Base-by-base conservation (phyloP, 2,329 filamentous ascomycete genomes). In the Hymenoscyphus repandus region DNA sequence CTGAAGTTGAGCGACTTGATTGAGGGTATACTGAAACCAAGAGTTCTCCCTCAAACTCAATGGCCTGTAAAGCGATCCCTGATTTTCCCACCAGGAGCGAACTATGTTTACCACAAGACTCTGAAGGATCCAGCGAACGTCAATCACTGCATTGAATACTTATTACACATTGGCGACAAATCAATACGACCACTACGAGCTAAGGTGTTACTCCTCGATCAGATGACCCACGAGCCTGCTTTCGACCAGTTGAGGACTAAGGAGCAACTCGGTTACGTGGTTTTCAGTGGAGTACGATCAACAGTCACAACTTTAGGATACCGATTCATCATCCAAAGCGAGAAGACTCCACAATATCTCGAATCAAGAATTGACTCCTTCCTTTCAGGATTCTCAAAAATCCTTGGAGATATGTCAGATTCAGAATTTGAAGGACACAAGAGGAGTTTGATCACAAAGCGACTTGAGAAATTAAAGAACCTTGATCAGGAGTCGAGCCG, bases 161-260 rank as follows among this genome's bases (percentile, higher is more conserved):
- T 85, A 63, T 74, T 92, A 9, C 83, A 83, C 51, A 74, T 89
- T 42, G 87, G 88, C 17, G 78, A 81, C 56, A 80, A 83, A 57
- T 77, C 80, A 2, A 84, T 95, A 63, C 78, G 83, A n/a, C 65
- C 70, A 5, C 69, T 88, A 11, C 82, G 90, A 15, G 88, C 91
- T 12, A 90, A 88, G 68, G 78, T 88, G 0, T 75, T 95, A 38
- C 76, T 99, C 5, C 78, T 96, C 38, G 86, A 89, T 22, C 93
- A 97, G 69, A 87, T 99, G 72, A 84, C 90, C 0, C 88, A 95
- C 50, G 93, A 99, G 71, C 91, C 91, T 3, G 87, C 87, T 7
- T 99, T 97, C 65, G 90, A 99, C 69, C 90, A 95, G 68, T 77
- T 99, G 6, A 83, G 93, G 45, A 97, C 93, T 39, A 96, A 97